Evolutionary conservation across 164 flowering plant genomes (phyloP).

Genomic region (Vitis riparia): DNA sequence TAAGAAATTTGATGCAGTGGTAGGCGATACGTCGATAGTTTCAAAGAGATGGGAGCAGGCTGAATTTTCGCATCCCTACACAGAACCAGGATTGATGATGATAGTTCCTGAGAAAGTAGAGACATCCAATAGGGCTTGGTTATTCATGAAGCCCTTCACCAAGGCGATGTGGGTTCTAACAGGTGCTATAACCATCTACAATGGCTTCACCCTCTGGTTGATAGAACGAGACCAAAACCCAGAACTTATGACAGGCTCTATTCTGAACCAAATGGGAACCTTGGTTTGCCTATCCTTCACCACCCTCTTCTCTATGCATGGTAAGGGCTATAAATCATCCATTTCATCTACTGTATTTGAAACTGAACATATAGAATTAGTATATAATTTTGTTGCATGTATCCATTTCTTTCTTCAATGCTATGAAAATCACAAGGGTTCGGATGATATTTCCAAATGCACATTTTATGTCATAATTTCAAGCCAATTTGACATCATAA

Average conservation of each 20-base stretch:
- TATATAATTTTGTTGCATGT: too few species aligned
- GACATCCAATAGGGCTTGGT: slow-evolving; percentile 12
- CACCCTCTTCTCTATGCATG: slow-evolving; percentile 10
- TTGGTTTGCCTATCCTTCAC: too few species aligned
- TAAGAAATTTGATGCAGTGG: slow-evolving; percentile 35
- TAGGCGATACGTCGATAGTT: slow-evolving; percentile 28
- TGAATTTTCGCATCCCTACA: slow-evolving; percentile 32
- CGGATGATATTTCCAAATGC: background rate
- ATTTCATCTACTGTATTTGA: too few species aligned
- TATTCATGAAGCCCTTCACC: slow-evolving; percentile 28
- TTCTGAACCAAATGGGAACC: too few species aligned
- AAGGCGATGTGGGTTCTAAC: slow-evolving; percentile 14
- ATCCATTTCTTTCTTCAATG: too few species aligned
- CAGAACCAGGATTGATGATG: slow-evolving; percentile 20
- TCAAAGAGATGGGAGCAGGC: slow-evolving; percentile 23
- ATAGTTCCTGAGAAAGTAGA: slow-evolving; percentile 6
- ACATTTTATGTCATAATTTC: background rate
- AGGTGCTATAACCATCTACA: background rate
- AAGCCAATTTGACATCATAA: too few species aligned
- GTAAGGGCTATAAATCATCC: slow-evolving; percentile 13
- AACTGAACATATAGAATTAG: too few species aligned
- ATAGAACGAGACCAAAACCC: too few species aligned
- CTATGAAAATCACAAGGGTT: too few species aligned
- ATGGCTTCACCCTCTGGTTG: too few species aligned
- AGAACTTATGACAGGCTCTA: too few species aligned